Evolutionary conservation across 768 basidiomycete species (phyloP), one percentile per base, ranked within the genome.

Genomic region (Gymnopilus dilepis): DNA sequence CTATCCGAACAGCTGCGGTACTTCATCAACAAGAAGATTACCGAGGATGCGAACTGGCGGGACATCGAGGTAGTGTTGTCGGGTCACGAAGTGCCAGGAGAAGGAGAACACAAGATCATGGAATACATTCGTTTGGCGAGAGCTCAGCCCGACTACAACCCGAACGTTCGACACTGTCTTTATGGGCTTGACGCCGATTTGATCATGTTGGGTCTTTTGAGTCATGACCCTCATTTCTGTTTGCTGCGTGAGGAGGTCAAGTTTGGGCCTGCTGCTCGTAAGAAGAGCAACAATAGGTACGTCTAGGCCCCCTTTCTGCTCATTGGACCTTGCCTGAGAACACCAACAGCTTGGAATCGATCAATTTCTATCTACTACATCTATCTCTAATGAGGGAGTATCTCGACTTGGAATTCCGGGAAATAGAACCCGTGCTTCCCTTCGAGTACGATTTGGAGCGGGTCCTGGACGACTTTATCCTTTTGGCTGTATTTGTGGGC

Each of bases 31-130:
- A 99, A 99, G 85, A 97, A 99, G 83, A 97, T 99, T 31, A 86
- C 89, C 0, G 97, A 99, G 73, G 97, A 99, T 75, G 86, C 97
- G 2, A 90, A 95, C 73, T 99, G 97, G 97, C 82, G 93, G 61
- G 85, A 90, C 58, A 87, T 99, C 41, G 83, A 95, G 70, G 95
- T 99, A 21, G 92, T 99, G 38, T 81, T 99, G 37, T 97, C 94
- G 28, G 97, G 97, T 11, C 95, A 99, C 74, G 97, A 99, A 69
- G 96, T 98, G 3, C 97, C 97, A 0, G 97, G 97, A 66, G 97
- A 99, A 76, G 97, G 97, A 61, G 97, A 99, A 73, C 97, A 99
- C 85, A 99, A 99, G 82, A 96, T 99, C 67, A 98, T 99, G 92
- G 97, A 98, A 74, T 99, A 96, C 76, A 99, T 99, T 73, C 90